Evolutionary conservation across 2,329 filamentous ascomycete genomes (phyloP), one percentile per base, ranked within the genome.

Genomic region (Colletotrichum musicola): DNA sequence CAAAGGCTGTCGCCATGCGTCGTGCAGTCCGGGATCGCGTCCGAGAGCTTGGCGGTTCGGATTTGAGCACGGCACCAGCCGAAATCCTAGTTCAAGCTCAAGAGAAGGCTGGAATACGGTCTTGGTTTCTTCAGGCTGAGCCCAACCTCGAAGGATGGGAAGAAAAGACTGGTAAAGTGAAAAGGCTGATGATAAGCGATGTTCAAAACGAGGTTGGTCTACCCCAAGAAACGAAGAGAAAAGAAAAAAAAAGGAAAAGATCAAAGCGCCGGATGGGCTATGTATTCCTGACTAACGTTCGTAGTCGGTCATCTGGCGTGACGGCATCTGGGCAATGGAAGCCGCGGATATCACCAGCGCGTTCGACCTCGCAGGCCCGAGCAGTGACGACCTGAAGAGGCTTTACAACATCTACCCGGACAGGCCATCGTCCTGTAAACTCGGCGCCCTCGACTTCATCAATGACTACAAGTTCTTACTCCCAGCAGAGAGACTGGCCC

Each of bases 221-320:
- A 16, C 38, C 38, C 16, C 6, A 7, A 14, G 14, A 6, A 46
- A 46, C 6, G n/a, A 4, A 12, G 14, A 13, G 1, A 14, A 47
- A 30, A 47, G 13, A 30, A 10, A 10, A 35, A 35, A 35, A 35
- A 30, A 10, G 3, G 12, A 35, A 35, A 35, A 25, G 22, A 25
- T 4, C 30, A 35, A 9, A 35, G 2, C 10, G 30, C 7, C 7
- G 30, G 7, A 9, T 35, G 30, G 10, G 9, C 40, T 1, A 9
- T 16, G 0, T 14, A 18, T 27, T 60, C 12, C 5, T 42, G 22
- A 64, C 20, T 6, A 25, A 16, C 3, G n/a, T 10, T 6, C 13
- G 4, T 6, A 83, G 82, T 80, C 82, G 0, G 77, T 81, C 1
- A 79, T 84, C 35, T 84, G 82, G 82, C 77, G 80, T 22, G 79